Percentiles rank a stretch among this genome's conserved stretches.
Conservation (phyloP, 106 monocot genomes). For the Iris macrosiphon region DNA sequence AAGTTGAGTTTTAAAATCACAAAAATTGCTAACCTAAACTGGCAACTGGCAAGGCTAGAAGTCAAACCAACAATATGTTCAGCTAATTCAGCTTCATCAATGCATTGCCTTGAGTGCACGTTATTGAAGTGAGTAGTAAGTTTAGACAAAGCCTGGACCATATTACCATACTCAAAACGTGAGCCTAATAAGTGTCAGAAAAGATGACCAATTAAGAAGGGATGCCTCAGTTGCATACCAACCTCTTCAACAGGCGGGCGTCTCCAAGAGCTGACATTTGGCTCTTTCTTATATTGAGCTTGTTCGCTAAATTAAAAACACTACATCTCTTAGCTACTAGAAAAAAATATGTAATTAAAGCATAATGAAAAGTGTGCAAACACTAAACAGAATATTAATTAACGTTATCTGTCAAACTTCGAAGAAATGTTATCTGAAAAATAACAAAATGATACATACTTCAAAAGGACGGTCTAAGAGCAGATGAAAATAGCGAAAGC, state of each 20-base stretch:
- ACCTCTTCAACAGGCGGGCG: conserved; percentile 89
- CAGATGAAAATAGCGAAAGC: no score
- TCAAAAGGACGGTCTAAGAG: no score
- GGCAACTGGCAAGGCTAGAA: conserved; percentile 81
- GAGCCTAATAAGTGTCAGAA: background rate
- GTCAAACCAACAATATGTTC: conserved; percentile 93
- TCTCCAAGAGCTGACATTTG: conserved; percentile 40
- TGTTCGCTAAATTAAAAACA: conserved; percentile 53
- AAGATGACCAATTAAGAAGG: background rate
- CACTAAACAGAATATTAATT: no score
- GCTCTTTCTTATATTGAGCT: conserved; percentile 56
- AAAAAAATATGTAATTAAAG: background rate
- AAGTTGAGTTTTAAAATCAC: no score
- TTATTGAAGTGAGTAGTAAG: conserved; percentile 60
- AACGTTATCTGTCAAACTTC: no score
- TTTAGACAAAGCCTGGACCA: conserved; percentile 47
- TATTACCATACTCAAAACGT: background rate
- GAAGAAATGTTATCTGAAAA: no score
- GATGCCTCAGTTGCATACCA: conserved; percentile 1
- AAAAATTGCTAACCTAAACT: conserved; percentile 79
- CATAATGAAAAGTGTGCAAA: background rate
- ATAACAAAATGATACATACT: no score
- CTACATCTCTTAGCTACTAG: background rate
- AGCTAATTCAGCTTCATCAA: conserved; percentile 91
- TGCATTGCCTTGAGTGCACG: conserved; percentile 85